Base-by-base conservation (phyloP, 257 asterid species). In the Penstemon eatonii region DNA sequence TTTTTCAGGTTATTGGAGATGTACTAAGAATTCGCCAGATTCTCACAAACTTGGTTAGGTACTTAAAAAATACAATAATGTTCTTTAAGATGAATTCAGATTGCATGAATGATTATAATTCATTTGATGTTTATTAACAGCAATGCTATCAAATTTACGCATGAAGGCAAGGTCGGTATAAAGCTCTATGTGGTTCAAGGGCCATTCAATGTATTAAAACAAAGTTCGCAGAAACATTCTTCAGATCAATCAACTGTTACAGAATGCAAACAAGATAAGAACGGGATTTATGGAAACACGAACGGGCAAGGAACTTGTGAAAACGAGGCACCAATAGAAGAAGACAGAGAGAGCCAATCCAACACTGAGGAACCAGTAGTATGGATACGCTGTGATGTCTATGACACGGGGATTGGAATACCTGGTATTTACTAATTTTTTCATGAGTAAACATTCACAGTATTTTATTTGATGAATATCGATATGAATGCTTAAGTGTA, bases 11-110 rank as follows among this genome's bases (percentile, higher is more conserved):
- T 13, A 68, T 84, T 11, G 96, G 96, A 55, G 98, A 91, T 78
- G 98, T 91, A 41, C 72, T 89, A 61, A 80, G 98, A 83, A 87
- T 91, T 79, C 96, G 98, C 56, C 98, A 91, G 76, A 91, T 91
- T 45, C 92, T 91, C 58, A 91, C 98, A 36, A 91, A 91, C 81
- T 79, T 91, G 84, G 83, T 91, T 77, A 91, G 98, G 98, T 91
- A 83, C 69, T 25, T 25, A 25, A 25, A 25, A 25, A 25, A 25
- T 25, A 25, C 33, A 25, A 1, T 25, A 0, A 25, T 25, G 6
- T 46, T 33, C 19, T 25, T 45, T 63, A 10, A 19, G 44, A 63
- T 25, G 6, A 12, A 63, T 2, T 46, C 33, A 25, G 33, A 25
- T 25, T 25, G 33, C 33, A 25, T 18, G 33, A 13, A 36, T 59